phyloP scores from a whole-genome alignment of 2,329 filamentous ascomycete genomes.

The Talaromyces sp. region DNA sequence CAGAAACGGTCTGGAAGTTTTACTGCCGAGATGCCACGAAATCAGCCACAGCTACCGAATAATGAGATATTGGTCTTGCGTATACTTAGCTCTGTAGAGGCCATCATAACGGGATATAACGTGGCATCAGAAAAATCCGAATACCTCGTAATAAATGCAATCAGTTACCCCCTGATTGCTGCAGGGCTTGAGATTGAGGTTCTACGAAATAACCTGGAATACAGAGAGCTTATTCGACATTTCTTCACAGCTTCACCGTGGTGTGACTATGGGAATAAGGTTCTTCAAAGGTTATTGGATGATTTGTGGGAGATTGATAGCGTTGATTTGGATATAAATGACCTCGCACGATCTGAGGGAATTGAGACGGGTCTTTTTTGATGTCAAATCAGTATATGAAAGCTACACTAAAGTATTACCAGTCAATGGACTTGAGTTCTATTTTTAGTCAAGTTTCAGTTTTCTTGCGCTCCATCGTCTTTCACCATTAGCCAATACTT shows the following conservation, averaged over 20 bases:
- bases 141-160: conserved; percentile 24
- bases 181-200: conserved; percentile 23
- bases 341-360: conserved; percentile 21
- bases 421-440: too few relatives aligned
- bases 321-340: conserved; percentile 21
- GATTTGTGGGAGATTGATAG: conserved; percentile 25
- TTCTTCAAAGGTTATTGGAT: conserved; percentile 22
- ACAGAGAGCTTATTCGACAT: conserved; percentile 21
- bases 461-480: not conserved
- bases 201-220: conserved; percentile 19
- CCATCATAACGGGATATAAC: conserved; percentile 24
- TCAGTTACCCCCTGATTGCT: conserved; percentile 26
- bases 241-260: conserved; percentile 2
- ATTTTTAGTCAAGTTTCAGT: too few relatives aligned
- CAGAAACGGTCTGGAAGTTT: not conserved
- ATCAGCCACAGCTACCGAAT: conserved; percentile 16
- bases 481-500: not conserved
- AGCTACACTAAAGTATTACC: not conserved
- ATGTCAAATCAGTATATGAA: not conserved
- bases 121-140: conserved; percentile 19
- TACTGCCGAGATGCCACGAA: not conserved
- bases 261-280: conserved; percentile 17
- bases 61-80: conserved; percentile 22
- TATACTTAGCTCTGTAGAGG: conserved; percentile 27
- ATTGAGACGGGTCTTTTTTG: conserved; percentile 29